phyloP scores from a whole-genome alignment of 495 filamentous ascomycete species.

The Stereocaulon alpinum region DNA sequence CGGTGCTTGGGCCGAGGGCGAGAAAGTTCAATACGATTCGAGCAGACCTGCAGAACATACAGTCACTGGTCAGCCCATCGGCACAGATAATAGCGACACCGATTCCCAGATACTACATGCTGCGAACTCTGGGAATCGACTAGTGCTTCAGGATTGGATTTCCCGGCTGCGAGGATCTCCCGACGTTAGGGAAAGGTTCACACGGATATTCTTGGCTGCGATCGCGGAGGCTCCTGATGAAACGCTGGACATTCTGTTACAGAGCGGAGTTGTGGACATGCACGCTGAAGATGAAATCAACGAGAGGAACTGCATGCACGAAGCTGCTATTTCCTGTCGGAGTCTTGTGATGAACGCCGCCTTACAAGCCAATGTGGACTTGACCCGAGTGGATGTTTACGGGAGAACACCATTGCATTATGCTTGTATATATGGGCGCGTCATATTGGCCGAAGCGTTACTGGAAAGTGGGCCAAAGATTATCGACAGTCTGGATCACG shows the following conservation, averaged over 20 bases:
- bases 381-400: constrained; percentile 79
- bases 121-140: constrained; percentile 61
- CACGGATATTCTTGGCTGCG: constrained; percentile 76
- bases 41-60: constrained; percentile 50
- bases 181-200: constrained; percentile 61
- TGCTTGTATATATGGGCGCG: constrained; percentile 84
- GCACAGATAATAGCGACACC: constrained; percentile 72
- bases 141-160: constrained; percentile 53
- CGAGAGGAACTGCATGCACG: constrained; percentile 88
- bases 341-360: constrained; percentile 64
- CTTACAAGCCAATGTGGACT: constrained; percentile 57
- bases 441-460: constrained; percentile 71
- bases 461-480: constrained; percentile 51
- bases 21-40: constrained; percentile 70
- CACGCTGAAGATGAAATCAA: constrained; percentile 94
- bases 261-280: constrained; percentile 73
- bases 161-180: constrained; percentile 41
- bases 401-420: constrained; percentile 91
- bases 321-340: constrained; percentile 84
- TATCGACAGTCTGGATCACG: constrained; percentile 80
- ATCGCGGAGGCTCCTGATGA: constrained; percentile 76
- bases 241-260: constrained; percentile 62
- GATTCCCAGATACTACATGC: constrained; percentile 84
- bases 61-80: constrained; percentile 51
- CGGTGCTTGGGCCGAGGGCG: constrained; percentile 92